Conservation (phyloP, 306 rosid species). For the Sophora flavescens region DNA sequence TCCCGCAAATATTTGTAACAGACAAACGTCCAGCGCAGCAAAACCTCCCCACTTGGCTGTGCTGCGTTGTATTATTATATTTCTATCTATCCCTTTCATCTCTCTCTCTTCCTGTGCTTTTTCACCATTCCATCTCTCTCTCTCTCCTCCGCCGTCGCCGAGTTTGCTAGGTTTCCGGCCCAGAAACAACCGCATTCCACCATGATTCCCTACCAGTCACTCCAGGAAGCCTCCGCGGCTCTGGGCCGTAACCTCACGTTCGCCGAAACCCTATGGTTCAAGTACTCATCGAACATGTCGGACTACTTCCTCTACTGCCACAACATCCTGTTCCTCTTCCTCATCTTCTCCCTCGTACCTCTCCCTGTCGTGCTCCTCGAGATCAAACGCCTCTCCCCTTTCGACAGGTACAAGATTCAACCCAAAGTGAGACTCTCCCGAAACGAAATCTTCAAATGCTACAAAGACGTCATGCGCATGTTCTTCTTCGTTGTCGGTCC, state of each 20-base stretch:
- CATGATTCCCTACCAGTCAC: constrained; percentile 74
- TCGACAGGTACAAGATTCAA: constrained; percentile 81
- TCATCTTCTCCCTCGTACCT: constrained; percentile 77
- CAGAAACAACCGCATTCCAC: no score
- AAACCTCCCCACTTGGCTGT: neutral
- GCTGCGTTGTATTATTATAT: no score
- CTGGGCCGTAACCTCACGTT: constrained; percentile 79
- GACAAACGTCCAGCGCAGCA: constrained; percentile 45
- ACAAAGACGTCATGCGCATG: constrained; percentile 79
- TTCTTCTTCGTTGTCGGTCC: constrained; percentile 88
- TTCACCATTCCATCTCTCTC: neutral
- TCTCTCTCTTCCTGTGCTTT: neutral
- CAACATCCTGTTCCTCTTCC: constrained; percentile 78
- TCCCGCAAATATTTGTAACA: constrained; percentile 59
- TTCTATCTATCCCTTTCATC: no score
- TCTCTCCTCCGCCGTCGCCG: constrained; percentile 7
- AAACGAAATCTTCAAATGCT: constrained; percentile 64
- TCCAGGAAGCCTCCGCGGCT: constrained; percentile 61
- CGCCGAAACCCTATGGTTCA: constrained; percentile 83
- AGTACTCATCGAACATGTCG: constrained; percentile 77
- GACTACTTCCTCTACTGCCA: constrained; percentile 88
- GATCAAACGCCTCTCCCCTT: constrained; percentile 50
- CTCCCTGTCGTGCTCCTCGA: constrained; percentile 73
- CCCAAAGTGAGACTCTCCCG: constrained; percentile 79
- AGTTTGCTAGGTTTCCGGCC: constrained; percentile 34